A percentile compares a stretch with the other conserved stretches of the same genome.
Evolutionary conservation across 768 basidiomycete genomes (phyloP).

Genomic region (Collybia sordida): DNA sequence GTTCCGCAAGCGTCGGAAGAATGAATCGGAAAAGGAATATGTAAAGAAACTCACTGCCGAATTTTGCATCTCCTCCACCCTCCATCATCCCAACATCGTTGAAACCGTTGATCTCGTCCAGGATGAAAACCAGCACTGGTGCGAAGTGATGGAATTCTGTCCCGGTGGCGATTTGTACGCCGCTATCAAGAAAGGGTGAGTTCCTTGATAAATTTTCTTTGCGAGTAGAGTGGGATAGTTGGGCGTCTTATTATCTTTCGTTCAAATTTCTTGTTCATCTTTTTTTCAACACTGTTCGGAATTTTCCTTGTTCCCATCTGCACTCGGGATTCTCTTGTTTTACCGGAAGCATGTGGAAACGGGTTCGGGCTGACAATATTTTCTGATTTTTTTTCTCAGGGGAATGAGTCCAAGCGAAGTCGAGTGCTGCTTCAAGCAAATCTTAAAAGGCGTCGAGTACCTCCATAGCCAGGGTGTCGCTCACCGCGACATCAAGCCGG

Average conservation of each 20-base stretch:
- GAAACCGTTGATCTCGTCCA: slow-evolving; percentile 99
- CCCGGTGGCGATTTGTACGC: slow-evolving; percentile 98
- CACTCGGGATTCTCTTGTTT: background rate
- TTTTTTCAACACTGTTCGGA: slow-evolving; percentile 6
- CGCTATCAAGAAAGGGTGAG: slow-evolving; percentile 93
- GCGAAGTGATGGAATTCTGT: slow-evolving; percentile 99
- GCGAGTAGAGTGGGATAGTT: background rate
- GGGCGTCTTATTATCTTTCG: background rate
- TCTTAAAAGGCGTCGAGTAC: slow-evolving; percentile 84
- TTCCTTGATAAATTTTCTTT: slow-evolving; percentile 23
- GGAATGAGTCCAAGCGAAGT: slow-evolving; percentile 88
- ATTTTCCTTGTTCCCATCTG: slow-evolving; percentile 1
- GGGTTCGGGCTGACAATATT: slow-evolving; percentile 10
- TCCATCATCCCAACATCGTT: slow-evolving; percentile 93
- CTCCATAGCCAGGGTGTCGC: slow-evolving; percentile 96
- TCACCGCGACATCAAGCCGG: slow-evolving; percentile 97
- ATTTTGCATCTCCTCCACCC: slow-evolving; percentile 96
- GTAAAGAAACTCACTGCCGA: slow-evolving; percentile 99
- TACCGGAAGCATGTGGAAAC: slow-evolving; percentile 7
- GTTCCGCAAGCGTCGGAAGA: slow-evolving; percentile 97
- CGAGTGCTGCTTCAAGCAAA: slow-evolving; percentile 98
- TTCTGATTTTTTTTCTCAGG: slow-evolving; percentile 18
- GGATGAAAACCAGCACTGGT: slow-evolving; percentile 95
- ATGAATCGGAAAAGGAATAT: slow-evolving; percentile 98
- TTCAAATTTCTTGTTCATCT: background rate